Conservation (phyloP, 768 basidiomycete species). For the Rhodotorula graminis region DNA sequence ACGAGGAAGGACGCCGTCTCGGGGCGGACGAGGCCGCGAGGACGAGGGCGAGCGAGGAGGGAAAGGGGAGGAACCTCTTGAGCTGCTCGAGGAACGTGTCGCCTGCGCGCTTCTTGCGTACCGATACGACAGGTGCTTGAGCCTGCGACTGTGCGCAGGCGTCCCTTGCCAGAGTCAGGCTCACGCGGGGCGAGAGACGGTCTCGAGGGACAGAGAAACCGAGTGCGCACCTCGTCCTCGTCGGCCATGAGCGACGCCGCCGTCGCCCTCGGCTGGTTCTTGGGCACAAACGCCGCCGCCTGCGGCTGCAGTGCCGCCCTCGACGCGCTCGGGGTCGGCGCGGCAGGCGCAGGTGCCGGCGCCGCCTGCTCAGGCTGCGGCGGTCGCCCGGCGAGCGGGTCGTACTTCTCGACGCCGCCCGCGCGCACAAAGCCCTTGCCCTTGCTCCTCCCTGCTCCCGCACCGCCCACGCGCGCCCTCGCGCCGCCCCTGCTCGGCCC, state of each 20-base stretch:
- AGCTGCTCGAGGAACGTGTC: constrained; percentile 94
- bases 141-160: not conserved
- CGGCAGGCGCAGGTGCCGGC: constrained; percentile 43
- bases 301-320: not conserved
- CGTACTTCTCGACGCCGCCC: constrained; percentile 55
- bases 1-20: not conserved
- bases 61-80: constrained; percentile 60
- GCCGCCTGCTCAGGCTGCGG: constrained; percentile 7
- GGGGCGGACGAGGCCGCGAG: not conserved
- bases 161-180: not conserved
- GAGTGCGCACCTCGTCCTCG: constrained; percentile 21
- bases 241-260: constrained; percentile 27
- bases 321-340: constrained; percentile 18
- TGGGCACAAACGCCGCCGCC: too few species aligned
- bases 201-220: not conserved
- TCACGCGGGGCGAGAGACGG: constrained; percentile 6
- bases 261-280: not conserved
- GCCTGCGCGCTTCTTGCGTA: constrained; percentile 91
- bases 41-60: not conserved
- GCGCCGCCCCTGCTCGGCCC: constrained; percentile 53
- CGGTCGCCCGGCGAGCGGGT: constrained; percentile 43
- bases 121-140: not conserved
- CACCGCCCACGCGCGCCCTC: not conserved
- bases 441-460: not conserved
- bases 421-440: constrained; percentile 59